phyloP scores from a whole-genome alignment of 1,139 yeast species.

The Zhuliangozyma parablackwelliae region DNA sequence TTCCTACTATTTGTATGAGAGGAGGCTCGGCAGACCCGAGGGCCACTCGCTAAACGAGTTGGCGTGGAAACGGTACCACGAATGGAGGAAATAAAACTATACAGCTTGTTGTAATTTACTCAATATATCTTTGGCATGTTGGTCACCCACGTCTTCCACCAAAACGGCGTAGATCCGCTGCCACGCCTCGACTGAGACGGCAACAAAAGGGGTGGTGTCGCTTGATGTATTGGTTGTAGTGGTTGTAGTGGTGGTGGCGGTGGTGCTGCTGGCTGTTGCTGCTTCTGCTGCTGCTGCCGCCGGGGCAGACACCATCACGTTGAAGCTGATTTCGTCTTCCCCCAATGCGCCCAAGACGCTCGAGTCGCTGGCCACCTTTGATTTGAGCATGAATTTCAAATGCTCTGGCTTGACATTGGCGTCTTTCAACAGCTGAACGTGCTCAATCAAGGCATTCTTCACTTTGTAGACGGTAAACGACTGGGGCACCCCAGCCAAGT shows the following conservation, averaged over 20 bases:
- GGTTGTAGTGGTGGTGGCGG: not conserved
- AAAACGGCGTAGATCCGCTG: slow-evolving; percentile 24
- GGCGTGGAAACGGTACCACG: slow-evolving; percentile 10
- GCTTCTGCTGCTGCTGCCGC: slow-evolving; percentile 5
- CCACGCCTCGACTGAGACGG: slow-evolving; percentile 22
- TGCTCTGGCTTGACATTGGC: slow-evolving; percentile 25
- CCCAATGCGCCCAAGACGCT: slow-evolving; percentile 20
- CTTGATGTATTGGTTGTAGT: slow-evolving; percentile 12
- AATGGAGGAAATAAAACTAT: slow-evolving; percentile 4
- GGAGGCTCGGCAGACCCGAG: slow-evolving; percentile 46
- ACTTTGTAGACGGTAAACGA: slow-evolving; percentile 31
- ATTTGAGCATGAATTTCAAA: slow-evolving; percentile 38
- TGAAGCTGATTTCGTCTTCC: slow-evolving; percentile 22
- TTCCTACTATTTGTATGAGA: slow-evolving; percentile 59
- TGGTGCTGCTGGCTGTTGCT: not conserved
- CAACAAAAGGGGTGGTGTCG: no score
- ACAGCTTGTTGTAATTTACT: slow-evolving; percentile 5
- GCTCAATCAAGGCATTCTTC: slow-evolving; percentile 27
- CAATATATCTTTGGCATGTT: slow-evolving; percentile 1
- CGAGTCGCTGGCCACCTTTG: slow-evolving; percentile 42
- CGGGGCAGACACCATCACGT: slow-evolving; percentile 35
- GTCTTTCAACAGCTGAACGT: slow-evolving; percentile 18
- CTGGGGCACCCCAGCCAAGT: slow-evolving; percentile 18
- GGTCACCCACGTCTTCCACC: slow-evolving; percentile 20
- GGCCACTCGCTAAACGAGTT: slow-evolving; percentile 58